These are phyloP conservation scores for Ailanthus altissimus DNA, from an alignment of 345 rosid genomes.

Conservation along the genomic window DNA sequence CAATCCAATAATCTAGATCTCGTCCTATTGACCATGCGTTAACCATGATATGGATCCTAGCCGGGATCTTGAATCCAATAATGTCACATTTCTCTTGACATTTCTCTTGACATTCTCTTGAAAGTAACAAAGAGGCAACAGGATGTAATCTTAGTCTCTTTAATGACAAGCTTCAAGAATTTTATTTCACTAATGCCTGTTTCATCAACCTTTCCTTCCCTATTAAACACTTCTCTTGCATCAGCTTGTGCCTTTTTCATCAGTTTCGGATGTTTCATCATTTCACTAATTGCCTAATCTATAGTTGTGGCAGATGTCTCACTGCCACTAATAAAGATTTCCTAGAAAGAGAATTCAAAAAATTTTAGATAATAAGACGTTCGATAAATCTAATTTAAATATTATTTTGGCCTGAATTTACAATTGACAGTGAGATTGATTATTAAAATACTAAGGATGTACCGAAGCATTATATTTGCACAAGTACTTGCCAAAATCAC, in stretches of 20 bases:
- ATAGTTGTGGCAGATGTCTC: constrained; percentile 32
- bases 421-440: not conserved
- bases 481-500: not conserved
- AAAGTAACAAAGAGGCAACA: constrained; percentile 25
- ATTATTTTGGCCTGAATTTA: no score
- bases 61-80: constrained; percentile 9
- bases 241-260: constrained; percentile 30
- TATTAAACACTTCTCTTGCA: constrained; percentile 20
- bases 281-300: constrained; percentile 36
- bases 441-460: no score
- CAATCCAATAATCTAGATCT: constrained; percentile 11
- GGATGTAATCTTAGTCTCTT: constrained; percentile 38
- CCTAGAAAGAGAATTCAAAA: constrained; percentile 14
- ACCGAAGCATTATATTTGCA: not conserved
- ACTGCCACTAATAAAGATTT: constrained; percentile 31
- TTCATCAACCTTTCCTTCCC: constrained; percentile 25
- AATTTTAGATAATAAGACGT: not conserved
- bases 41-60: not conserved
- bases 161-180: constrained; percentile 26
- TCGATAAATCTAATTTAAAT: not conserved
- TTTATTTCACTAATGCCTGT: constrained; percentile 17
- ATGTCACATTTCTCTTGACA: constrained; percentile 15
- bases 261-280: constrained; percentile 29
- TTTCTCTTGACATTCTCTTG: constrained; percentile 14
- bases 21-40: constrained; percentile 21